Evolutionary conservation across 2,329 filamentous ascomycete species (phyloP).

Genomic region (Aspergillus alliaceus): DNA sequence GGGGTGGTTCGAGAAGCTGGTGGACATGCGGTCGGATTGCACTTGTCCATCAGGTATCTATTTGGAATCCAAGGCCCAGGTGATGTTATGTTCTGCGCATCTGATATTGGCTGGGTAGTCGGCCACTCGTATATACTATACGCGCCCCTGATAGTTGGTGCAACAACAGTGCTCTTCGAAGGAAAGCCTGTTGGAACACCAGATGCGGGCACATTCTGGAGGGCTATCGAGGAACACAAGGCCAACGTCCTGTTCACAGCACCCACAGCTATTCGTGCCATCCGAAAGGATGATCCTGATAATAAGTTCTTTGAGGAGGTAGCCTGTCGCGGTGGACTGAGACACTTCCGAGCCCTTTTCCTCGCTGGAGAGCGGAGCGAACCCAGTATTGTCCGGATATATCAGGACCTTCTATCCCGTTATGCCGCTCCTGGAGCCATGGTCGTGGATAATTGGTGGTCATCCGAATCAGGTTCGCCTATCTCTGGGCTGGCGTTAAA

Average conservation of each 20-base stretch:
- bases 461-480: constrained; percentile 67
- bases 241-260: constrained; percentile 85
- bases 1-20: constrained; percentile 80
- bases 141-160: constrained; percentile 79
- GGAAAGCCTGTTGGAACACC: constrained; percentile 93
- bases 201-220: constrained; percentile 84
- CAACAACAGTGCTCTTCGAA: constrained; percentile 84
- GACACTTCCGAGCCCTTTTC: constrained; percentile 71
- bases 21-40: constrained; percentile 82
- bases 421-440: constrained; percentile 64
- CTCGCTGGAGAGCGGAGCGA: constrained; percentile 88
- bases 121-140: constrained; percentile 88
- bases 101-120: constrained; percentile 91
- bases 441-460: constrained; percentile 75
- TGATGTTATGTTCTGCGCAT: constrained; percentile 77
- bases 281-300: constrained; percentile 79
- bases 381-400: constrained; percentile 78
- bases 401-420: constrained; percentile 68
- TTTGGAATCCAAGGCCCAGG: constrained; percentile 81
- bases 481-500: constrained; percentile 66
- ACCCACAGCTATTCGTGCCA: constrained; percentile 82
- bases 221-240: constrained; percentile 78
- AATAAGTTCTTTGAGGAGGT: constrained; percentile 64
- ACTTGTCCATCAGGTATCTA: constrained; percentile 77
- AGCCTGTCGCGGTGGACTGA: constrained; percentile 70